Percentiles rank a stretch among this genome's conserved stretches.
Evolutionary conservation across 2,329 filamentous ascomycete genomes (phyloP).

Genomic region (Neonectria ditissima): DNA sequence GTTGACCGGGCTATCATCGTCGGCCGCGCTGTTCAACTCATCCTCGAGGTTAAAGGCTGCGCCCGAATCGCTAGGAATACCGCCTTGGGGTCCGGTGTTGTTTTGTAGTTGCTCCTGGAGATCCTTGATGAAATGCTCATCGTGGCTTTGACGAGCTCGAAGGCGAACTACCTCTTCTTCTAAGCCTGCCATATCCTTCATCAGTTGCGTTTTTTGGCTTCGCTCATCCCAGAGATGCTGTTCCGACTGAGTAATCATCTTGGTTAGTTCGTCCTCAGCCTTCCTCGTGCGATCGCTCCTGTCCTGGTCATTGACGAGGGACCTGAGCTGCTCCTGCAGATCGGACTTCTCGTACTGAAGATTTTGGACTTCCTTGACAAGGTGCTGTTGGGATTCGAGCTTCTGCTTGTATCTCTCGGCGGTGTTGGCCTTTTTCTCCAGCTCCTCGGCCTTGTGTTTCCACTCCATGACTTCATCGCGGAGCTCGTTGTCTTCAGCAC

Average conservation of each 20-base stretch:
- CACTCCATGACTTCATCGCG: slow-evolving; percentile 71
- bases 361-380: slow-evolving; percentile 67
- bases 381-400: slow-evolving; percentile 66
- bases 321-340: slow-evolving; percentile 60
- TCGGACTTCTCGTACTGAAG: slow-evolving; percentile 67
- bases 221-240: slow-evolving; percentile 57
- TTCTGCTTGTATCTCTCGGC: slow-evolving; percentile 73
- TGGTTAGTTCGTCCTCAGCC: slow-evolving; percentile 55
- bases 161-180: slow-evolving; percentile 62
- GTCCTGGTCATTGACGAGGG: slow-evolving; percentile 52
- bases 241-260: slow-evolving; percentile 57
- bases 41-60: slow-evolving; percentile 65
- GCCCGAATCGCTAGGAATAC: slow-evolving; percentile 31
- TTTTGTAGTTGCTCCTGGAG: slow-evolving; percentile 69
- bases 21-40: slow-evolving; percentile 65
- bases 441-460: slow-evolving; percentile 67
- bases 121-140: slow-evolving; percentile 68
- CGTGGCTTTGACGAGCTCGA: slow-evolving; percentile 59
- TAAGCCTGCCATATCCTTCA: slow-evolving; percentile 58
- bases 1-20: slow-evolving; percentile 53
- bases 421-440: slow-evolving; percentile 72
- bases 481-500: slow-evolving; percentile 62
- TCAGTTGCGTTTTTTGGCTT: slow-evolving; percentile 59
- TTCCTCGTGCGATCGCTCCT: slow-evolving; percentile 49
- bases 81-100: slow-evolving; percentile 42